Conservation (phyloP, 805 yeast species). For the Candida vaughaniae region DNA sequence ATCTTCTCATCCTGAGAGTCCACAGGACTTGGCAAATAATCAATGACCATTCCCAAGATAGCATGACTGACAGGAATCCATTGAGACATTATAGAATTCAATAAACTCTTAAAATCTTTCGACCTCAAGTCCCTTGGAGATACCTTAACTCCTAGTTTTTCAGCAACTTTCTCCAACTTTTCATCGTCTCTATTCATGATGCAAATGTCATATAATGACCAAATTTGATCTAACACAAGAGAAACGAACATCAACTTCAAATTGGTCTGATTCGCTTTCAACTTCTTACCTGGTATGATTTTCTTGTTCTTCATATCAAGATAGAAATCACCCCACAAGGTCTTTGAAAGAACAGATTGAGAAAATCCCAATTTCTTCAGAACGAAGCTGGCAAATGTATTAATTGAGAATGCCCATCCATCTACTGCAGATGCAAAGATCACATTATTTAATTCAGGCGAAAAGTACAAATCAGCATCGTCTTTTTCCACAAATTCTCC, state of each 20-base stretch:
- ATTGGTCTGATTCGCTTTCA: slow-evolving; percentile 50
- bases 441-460: slow-evolving; percentile 86
- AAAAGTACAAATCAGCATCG: slow-evolving; percentile 80
- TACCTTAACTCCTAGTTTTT: slow-evolving; percentile 65
- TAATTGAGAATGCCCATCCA: slow-evolving; percentile 96
- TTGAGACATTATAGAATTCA: slow-evolving; percentile 74
- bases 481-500: slow-evolving; percentile 68
- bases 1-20: slow-evolving; percentile 73
- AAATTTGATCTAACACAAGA: slow-evolving; percentile 81
- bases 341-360: slow-evolving; percentile 72
- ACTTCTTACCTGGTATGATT: slow-evolving; percentile 64
- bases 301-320: slow-evolving; percentile 88
- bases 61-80: slow-evolving; percentile 95
- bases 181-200: slow-evolving; percentile 65
- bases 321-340: slow-evolving; percentile 94
- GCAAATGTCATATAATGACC: slow-evolving; percentile 84
- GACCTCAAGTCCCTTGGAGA: slow-evolving; percentile 75
- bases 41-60: slow-evolving; percentile 78
- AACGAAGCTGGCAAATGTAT: slow-evolving; percentile 84
- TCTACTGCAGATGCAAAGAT: slow-evolving; percentile 89
- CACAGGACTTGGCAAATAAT: slow-evolving; percentile 79
- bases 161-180: slow-evolving; percentile 70
- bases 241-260: slow-evolving; percentile 84
- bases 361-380: slow-evolving; percentile 83
- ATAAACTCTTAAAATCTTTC: slow-evolving; percentile 65